Base-by-base conservation (phyloP, 1,284 basidiomycete genomes). In the Microbotryomycetes sp. region DNA sequence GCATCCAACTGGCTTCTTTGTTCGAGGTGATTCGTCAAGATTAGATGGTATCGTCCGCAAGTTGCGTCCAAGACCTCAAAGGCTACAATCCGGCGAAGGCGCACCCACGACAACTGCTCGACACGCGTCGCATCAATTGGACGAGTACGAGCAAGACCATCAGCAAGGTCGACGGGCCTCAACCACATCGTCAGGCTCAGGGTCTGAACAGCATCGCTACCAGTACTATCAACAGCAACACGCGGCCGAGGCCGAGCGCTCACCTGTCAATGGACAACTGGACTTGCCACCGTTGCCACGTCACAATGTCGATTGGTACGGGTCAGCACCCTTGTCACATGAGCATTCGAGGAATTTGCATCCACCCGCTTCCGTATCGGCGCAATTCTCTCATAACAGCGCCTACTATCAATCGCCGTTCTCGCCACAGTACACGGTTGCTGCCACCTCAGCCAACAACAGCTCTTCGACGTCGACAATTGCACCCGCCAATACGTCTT, bases 1-100 rank as follows among this genome's bases (percentile, higher is more conserved):
- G 9, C 65, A 67, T 49, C 60, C 63, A 1, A 55, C 62, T 5
- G 65, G 62, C 7, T 54, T 48, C 47, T 67, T 67, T 58, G 25
- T 54, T 9, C 62, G 56, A 2, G 60, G 60, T 9, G 65, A 67
- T 47, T 31, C 60, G 2, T 53, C 58, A 6, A 42, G 50, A 14
- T 59, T 67, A 26, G 28, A 14, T 6, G 57, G 60, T 29, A 67
- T 67, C 57, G 28, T 57, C 4, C 62, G 65, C 50, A 60, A 57
- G 31, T 49, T 55, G 2, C 60, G 60, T 16, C 52, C 36, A 36
- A 25, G 55, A 0, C 58, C 60, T 2, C 49, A 60, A 23, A 60
- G 56, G 49, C 14, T 30, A 30, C 23, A 36, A 1, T n/a, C n/a
- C n/a, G n/a, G n/a, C n/a, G n/a, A n/a, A n/a, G n/a, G n/a, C n/a